Conservation (phyloP, 2,329 filamentous ascomycete species). For the Beauveria caledonica region DNA sequence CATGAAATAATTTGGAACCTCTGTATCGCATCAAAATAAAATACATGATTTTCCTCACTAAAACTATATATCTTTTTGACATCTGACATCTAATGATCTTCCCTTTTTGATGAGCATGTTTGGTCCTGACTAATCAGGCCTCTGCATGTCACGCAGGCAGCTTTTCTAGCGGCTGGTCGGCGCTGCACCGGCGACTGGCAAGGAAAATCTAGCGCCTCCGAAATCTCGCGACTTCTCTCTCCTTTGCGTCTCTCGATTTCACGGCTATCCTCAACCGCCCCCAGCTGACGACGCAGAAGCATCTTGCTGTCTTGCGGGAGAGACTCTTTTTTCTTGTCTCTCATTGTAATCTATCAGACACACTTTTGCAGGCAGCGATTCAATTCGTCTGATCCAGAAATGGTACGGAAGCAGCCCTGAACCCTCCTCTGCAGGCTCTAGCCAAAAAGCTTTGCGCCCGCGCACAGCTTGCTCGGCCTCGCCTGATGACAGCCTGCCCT, state of each 20-base stretch:
- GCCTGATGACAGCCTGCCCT: not conserved
- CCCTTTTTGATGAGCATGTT: not conserved
- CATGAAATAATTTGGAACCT: no score
- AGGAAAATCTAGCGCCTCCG: conserved; percentile 10
- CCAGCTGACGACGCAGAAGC: not conserved
- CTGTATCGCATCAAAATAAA: no score
- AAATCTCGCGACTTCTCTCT: conserved; percentile 9
- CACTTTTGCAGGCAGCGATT: conserved; percentile 3
- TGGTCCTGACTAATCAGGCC: not conserved
- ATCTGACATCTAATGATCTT: no score
- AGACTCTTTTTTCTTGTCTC: not conserved
- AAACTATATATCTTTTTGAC: no score
- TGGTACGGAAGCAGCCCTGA: conserved; percentile 1
- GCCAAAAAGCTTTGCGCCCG: not conserved
- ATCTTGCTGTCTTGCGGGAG: conserved; percentile 5
- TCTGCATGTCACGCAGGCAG: not conserved
- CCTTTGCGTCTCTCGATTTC: not conserved
- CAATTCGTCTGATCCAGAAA: conserved; percentile 11
- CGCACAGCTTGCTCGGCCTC: not conserved
- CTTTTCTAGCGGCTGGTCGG: not conserved
- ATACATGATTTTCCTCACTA: no score
- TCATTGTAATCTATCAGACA: not conserved
- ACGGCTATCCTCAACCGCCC: not conserved
- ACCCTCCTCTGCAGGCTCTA: not conserved
- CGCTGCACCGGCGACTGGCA: not conserved